phyloP scores from a whole-genome alignment of 108 stramenopile genomes.

The Discostella stelligeroides region DNA sequence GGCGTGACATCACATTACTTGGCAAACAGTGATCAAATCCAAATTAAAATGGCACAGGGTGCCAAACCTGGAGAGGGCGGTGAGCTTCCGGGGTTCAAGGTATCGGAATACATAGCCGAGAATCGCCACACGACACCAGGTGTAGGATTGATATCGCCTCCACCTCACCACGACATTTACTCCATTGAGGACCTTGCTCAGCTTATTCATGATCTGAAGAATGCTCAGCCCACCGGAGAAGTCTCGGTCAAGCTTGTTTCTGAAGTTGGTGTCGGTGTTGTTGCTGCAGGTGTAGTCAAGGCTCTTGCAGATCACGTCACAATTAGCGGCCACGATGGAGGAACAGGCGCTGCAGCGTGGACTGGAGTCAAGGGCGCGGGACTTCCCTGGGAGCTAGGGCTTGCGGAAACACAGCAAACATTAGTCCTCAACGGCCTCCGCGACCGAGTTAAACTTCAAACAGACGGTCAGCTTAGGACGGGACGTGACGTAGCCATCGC shows the following conservation, averaged over 20 bases:
- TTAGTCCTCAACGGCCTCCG: slow-evolving; percentile 92
- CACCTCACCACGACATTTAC: slow-evolving; percentile 97
- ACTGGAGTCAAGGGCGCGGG: slow-evolving; percentile 94
- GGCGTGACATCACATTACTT: slow-evolving; percentile 97
- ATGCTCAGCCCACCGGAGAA: slow-evolving; percentile 91
- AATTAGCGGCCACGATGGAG: slow-evolving; percentile 94
- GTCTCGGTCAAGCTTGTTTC: slow-evolving; percentile 99
- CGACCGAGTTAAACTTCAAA: slow-evolving; percentile 90
- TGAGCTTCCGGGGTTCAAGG: slow-evolving; percentile 95
- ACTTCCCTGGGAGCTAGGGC: slow-evolving; percentile 95
- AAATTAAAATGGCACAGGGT: slow-evolving; percentile 98
- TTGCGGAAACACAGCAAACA: slow-evolving; percentile 96
- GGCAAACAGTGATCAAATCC: slow-evolving; percentile 95
- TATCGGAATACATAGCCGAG: slow-evolving; percentile 91
- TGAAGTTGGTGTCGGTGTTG: slow-evolving; percentile 97
- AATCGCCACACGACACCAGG: slow-evolving; percentile 94
- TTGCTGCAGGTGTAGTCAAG: slow-evolving; percentile 96
- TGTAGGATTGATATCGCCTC: slow-evolving; percentile 94
- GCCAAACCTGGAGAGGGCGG: slow-evolving; percentile 98
- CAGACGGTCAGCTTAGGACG: slow-evolving; percentile 95
- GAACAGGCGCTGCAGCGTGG: slow-evolving; percentile 96
- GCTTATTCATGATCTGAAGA: slow-evolving; percentile 96
- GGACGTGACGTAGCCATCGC: slow-evolving; percentile 95
- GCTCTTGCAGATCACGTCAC: slow-evolving; percentile 94
- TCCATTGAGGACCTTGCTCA: slow-evolving; percentile 97